Conservation (phyloP, 1,284 basidiomycete species). For the Xerocomus minutiporus region DNA sequence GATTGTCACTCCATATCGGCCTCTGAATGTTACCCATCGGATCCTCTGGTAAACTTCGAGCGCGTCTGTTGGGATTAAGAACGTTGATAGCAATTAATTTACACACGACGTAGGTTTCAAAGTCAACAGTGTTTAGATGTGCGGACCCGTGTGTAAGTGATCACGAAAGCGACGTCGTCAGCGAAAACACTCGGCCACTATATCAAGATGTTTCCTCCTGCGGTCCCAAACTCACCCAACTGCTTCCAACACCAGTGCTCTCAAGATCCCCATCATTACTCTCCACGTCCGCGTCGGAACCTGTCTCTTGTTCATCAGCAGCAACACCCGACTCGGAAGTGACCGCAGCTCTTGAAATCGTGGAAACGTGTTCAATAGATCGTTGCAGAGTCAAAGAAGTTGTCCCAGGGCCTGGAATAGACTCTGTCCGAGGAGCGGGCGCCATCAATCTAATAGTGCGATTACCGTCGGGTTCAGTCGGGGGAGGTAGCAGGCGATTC, state of each 20-base stretch:
- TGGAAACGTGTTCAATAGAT: slow-evolving; percentile 2
- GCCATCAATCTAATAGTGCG: slow-evolving; percentile 15
- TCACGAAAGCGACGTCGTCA: not conserved
- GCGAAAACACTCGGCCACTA: not conserved
- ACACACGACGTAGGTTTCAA: slow-evolving; percentile 9
- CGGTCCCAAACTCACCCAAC: slow-evolving; percentile 60
- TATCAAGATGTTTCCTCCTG: slow-evolving; percentile 8
- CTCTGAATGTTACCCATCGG: slow-evolving; percentile 22
- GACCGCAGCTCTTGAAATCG: not conserved
- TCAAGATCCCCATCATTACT: slow-evolving; percentile 50
- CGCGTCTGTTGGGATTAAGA: too few relatives aligned
- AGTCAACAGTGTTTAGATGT: not conserved
- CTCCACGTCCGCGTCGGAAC: slow-evolving; percentile 65
- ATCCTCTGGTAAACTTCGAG: not conserved
- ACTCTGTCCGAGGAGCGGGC: slow-evolving; percentile 12
- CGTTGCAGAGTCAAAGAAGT: slow-evolving; percentile 5
- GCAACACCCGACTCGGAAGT: slow-evolving; percentile 7
- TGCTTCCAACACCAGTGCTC: slow-evolving; percentile 43
- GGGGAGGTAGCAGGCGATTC: slow-evolving; percentile 49
- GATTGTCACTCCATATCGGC: not conserved
- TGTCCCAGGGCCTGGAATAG: not conserved
- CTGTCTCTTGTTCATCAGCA: slow-evolving; percentile 33
- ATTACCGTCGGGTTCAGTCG: slow-evolving; percentile 18
- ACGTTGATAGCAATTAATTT: slow-evolving; percentile 10
- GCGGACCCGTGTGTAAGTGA: not conserved